Percentiles rank a stretch among this genome's conserved stretches.
These are phyloP conservation scores for Lagenaria siceraria DNA, from an alignment of 306 rosid species.

Conservation along the genomic window DNA sequence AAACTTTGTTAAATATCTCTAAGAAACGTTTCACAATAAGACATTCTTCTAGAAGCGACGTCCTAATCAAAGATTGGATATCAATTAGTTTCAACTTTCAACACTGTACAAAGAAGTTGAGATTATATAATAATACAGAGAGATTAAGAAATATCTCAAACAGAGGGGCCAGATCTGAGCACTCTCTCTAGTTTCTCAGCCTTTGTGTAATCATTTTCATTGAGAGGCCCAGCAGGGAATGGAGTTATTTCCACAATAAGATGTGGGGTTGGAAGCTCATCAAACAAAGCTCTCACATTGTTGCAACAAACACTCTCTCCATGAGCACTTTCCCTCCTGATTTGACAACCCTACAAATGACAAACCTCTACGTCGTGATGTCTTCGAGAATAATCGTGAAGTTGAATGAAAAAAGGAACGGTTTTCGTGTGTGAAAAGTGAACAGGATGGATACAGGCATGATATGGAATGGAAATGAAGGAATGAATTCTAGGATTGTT, in stretches of 20 bases:
- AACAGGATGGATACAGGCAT: background rate
- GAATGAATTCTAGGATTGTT: background rate
- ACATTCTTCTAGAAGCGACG: background rate
- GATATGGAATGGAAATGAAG: background rate
- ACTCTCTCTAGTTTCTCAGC: constrained; percentile 89
- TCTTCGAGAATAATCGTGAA: background rate
- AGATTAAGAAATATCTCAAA: constrained; percentile 23
- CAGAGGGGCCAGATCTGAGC: constrained; percentile 76
- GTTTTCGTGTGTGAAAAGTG: background rate
- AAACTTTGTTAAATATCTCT: background rate
- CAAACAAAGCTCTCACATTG: constrained; percentile 92
- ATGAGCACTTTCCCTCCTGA: constrained; percentile 90
- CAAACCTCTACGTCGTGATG: background rate
- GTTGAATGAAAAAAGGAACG: background rate
- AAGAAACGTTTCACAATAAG: background rate
- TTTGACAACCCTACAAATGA: constrained; percentile 72
- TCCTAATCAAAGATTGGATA: background rate
- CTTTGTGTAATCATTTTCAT: constrained; percentile 67
- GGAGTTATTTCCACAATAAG: constrained; percentile 73
- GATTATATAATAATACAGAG: background rate
- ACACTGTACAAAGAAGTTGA: background rate
- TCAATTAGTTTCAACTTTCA: background rate
- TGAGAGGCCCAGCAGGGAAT: constrained; percentile 73
- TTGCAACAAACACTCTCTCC: constrained; percentile 98
- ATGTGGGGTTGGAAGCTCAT: constrained; percentile 95